These are phyloP conservation scores for Lentinus tigrinus DNA, from an alignment of 768 basidiomycete species.

Conservation along the genomic window DNA sequence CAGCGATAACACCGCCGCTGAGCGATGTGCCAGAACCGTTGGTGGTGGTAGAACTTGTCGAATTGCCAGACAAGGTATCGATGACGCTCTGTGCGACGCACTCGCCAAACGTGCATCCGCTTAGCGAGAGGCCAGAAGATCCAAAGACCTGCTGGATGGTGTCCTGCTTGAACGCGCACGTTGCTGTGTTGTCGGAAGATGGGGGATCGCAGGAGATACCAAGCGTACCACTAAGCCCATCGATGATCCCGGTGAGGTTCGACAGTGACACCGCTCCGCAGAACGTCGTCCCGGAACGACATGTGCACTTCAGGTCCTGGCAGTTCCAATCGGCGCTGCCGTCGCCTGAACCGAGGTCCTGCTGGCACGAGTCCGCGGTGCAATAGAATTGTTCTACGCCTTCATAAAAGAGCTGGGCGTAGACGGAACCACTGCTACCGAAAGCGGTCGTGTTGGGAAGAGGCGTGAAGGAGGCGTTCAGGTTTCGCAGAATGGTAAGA, in stretches of 20 bases:
- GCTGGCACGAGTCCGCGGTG: constrained; percentile 65
- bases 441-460: constrained; percentile 60
- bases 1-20: constrained; percentile 84
- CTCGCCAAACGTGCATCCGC: constrained; percentile 82
- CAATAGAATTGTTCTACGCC: constrained; percentile 91
- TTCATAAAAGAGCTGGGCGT: constrained; percentile 74
- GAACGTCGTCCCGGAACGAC: constrained; percentile 67
- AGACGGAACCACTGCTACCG: constrained; percentile 50
- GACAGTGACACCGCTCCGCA: constrained; percentile 55
- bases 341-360: constrained; percentile 43
- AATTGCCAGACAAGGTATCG: constrained; percentile 46
- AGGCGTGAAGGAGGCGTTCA: constrained; percentile 69
- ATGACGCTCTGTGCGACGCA: constrained; percentile 83
- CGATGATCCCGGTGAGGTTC: constrained; percentile 61
- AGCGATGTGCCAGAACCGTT: constrained; percentile 41
- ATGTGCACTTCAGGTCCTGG: constrained; percentile 70
- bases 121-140: constrained; percentile 63
- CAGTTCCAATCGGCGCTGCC: constrained; percentile 66
- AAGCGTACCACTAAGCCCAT: constrained; percentile 63
- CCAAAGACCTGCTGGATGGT: constrained; percentile 74
- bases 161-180: constrained; percentile 77
- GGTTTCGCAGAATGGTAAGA: constrained; percentile 77
- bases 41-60: constrained; percentile 30
- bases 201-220: constrained; percentile 63
- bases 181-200: constrained; percentile 45